These are phyloP conservation scores for Colletotrichum sublineola DNA, from an alignment of 2,329 filamentous ascomycete species.

Conservation along the genomic window DNA sequence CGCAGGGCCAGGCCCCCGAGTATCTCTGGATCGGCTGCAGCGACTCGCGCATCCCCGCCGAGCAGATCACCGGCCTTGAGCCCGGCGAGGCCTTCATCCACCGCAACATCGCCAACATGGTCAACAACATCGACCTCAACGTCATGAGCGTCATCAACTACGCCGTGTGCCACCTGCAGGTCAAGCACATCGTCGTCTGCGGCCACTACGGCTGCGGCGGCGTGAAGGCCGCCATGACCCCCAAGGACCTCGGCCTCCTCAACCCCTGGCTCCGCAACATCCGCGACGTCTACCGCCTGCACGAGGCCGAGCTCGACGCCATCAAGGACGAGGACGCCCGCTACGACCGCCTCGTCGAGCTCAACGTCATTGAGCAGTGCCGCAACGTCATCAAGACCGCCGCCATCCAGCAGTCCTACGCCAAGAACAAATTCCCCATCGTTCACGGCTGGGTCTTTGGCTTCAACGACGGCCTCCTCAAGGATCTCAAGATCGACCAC, in stretches of 20 bases:
- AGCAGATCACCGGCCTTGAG: conserved; percentile 83
- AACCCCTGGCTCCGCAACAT: conserved; percentile 83
- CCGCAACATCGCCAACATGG: conserved; percentile 94
- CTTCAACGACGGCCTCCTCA: conserved; percentile 75
- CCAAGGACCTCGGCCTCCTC: conserved; percentile 76
- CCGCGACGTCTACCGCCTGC: conserved; percentile 78
- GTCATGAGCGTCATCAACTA: conserved; percentile 88
- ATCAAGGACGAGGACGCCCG: conserved; percentile 70
- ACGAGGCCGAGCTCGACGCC: conserved; percentile 77
- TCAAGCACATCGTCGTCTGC: conserved; percentile 85
- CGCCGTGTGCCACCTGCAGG: conserved; percentile 82
- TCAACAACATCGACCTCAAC: conserved; percentile 84
- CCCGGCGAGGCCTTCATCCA: conserved; percentile 96
- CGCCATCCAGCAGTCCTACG: conserved; percentile 79
- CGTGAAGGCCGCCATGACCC: conserved; percentile 80
- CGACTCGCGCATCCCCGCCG: conserved; percentile 92
- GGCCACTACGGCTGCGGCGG: conserved; percentile 85
- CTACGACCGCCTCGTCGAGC: conserved; percentile 81
- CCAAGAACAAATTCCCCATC: conserved; percentile 73
- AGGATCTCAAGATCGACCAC: conserved; percentile 74
- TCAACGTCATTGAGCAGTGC: conserved; percentile 85
- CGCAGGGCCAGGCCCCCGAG: conserved; percentile 75
- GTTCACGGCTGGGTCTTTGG: conserved; percentile 83
- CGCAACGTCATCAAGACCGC: conserved; percentile 84
- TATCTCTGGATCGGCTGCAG: conserved; percentile 93